Evolutionary conservation across 2,329 filamentous ascomycete species (phyloP).

Genomic region (Monosporascus sp.): DNA sequence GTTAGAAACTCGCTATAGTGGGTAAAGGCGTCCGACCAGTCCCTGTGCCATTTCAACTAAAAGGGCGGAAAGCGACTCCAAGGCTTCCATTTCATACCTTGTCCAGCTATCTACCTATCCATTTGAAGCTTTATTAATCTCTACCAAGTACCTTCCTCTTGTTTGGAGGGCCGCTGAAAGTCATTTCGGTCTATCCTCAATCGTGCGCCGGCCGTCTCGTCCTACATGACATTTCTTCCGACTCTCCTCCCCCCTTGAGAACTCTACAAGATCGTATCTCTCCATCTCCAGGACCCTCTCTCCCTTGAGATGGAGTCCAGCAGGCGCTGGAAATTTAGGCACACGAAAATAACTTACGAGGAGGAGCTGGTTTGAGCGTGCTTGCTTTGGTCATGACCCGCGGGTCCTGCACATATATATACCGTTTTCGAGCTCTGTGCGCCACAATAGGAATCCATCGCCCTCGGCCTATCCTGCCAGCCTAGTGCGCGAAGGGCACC

Average conservation of each 20-base stretch:
- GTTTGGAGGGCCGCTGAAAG: too few relatives aligned
- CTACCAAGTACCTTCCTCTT: too few relatives aligned
- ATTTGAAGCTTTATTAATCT: too few relatives aligned
- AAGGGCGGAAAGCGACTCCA: too few relatives aligned
- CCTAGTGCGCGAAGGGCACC: constrained; percentile 10
- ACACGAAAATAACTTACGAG: constrained; percentile 15
- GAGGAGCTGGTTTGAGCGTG: not conserved
- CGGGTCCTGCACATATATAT: not conserved
- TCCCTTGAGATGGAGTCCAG: constrained; percentile 26
- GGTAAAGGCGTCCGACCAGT: too few relatives aligned
- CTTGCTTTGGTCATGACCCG: not conserved
- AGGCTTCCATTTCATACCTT: too few relatives aligned
- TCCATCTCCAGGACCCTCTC: not conserved
- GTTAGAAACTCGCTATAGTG: too few relatives aligned
- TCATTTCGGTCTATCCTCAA: too few relatives aligned
- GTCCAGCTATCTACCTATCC: too few relatives aligned
- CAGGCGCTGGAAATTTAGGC: constrained; percentile 21
- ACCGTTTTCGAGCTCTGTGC: not conserved
- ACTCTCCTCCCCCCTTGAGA: not conserved
- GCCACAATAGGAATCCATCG: not conserved
- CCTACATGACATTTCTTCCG: not conserved
- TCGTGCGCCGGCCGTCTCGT: not conserved
- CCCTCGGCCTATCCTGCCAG: not conserved
- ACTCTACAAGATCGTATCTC: not conserved
- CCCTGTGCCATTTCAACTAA: too few relatives aligned